Evolutionary conservation across 1,139 yeast species (phyloP).

Genomic region (Geotrichum reessii): DNA sequence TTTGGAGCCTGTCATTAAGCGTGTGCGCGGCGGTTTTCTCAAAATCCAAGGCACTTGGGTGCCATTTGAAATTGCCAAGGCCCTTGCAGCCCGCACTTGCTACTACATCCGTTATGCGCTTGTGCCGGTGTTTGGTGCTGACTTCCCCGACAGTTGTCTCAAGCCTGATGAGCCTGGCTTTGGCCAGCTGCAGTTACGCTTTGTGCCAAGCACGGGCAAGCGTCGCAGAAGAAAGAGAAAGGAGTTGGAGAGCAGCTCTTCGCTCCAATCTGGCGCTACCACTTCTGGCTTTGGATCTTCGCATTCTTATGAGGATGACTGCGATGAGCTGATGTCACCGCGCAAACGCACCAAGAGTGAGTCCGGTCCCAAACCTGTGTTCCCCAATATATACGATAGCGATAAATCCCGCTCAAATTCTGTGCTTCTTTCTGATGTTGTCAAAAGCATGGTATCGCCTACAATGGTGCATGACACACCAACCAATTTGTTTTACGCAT

Average conservation of each 20-base stretch:
- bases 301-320: not conserved
- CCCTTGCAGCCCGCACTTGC: slow-evolving; percentile 70
- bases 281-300: not conserved
- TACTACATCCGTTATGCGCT: slow-evolving; percentile 69
- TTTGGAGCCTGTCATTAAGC: slow-evolving; percentile 57
- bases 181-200: slow-evolving; percentile 48
- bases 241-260: not conserved
- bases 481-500: slow-evolving; percentile 3
- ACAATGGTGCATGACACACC: not conserved
- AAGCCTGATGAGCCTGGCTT: slow-evolving; percentile 61
- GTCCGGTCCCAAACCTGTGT: not conserved
- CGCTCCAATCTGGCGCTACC: not conserved
- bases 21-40: slow-evolving; percentile 86
- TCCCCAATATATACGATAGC: slow-evolving; percentile 1
- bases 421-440: not conserved
- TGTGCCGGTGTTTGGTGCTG: slow-evolving; percentile 73
- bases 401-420: not conserved
- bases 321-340: not conserved
- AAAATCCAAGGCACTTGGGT: slow-evolving; percentile 96
- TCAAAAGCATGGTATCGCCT: slow-evolving; percentile 1
- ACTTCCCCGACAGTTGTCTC: slow-evolving; percentile 67
- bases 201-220: slow-evolving; percentile 4
- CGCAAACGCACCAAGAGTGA: slow-evolving; percentile 12
- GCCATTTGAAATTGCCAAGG: slow-evolving; percentile 65
- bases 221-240: slow-evolving; percentile 11